Evolutionary conservation across 1,284 basidiomycete genomes (phyloP), one percentile per base, ranked within the genome.

Genomic region (Sanghuangporus baumii): DNA sequence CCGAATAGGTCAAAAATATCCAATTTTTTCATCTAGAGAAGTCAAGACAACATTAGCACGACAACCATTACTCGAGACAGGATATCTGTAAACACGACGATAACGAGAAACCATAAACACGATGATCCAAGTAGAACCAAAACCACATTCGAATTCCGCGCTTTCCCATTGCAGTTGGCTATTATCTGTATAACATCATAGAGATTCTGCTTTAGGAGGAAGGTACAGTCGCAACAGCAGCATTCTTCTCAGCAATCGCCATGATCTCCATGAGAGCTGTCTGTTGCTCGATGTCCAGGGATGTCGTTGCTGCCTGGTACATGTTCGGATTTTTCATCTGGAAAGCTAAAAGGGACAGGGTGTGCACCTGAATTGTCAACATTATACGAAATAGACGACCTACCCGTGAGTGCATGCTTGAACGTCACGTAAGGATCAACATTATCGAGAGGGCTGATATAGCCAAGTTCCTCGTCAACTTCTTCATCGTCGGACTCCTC

Each of bases 181-280:
- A 46, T 46, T 18, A 16, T n/a, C 43, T 31, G 3, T 46, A 46
- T 18, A 46, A 46, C 20, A 46, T 46, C 43, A 2, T 18, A 46
- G 16, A 6, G 16, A 2, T 31, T 31, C 26, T 18, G 7, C 43
- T 46, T 46, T n/a, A 46, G 43, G 43, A 46, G 9, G 43, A 16
- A 14, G 43, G 43, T 6, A 55, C 9, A 38, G 59, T 20, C 23
- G 38, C 36, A 6, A 36, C 26, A 16, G 52, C 23, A 14, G 55
- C 43, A 26, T 65, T 65, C 55, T 64, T 66, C 52, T 76, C 74
- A 20, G 86, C 87, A 70, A 81, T 77, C 57, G 81, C 78, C 88
- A 91, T 91, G 61, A 90, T 81, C 70, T 93, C 90, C 88, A 92
- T 92, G 60, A 93, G 79, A 58, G 86, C 69, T 0, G 88, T 88